Conservation (phyloP, 768 basidiomycete species). For the Pilatotrama ljubarskyi region DNA sequence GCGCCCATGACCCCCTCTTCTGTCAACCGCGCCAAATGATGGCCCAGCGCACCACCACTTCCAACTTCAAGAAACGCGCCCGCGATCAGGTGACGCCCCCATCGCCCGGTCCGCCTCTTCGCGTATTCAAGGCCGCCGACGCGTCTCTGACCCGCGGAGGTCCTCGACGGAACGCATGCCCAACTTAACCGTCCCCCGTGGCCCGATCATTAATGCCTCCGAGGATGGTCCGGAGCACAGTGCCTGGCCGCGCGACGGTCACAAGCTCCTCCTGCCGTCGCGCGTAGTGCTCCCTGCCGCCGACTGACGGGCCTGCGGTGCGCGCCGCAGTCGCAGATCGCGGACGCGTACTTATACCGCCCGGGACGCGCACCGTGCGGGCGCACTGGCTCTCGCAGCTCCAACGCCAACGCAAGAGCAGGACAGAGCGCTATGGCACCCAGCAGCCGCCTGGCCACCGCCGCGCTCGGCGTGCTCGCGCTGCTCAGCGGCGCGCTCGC, state of each 20-base stretch:
- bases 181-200: background rate
- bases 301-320: background rate
- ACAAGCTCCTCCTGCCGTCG: background rate
- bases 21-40: too few species aligned
- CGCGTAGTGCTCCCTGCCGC: background rate
- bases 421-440: background rate
- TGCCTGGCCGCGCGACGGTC: constrained; percentile 2
- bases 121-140: background rate
- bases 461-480: constrained; percentile 20
- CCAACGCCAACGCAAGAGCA: background rate
- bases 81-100: constrained; percentile 6
- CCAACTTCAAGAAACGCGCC: background rate
- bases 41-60: too few species aligned
- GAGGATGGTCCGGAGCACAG: constrained; percentile 8
- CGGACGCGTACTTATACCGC: constrained; percentile 1
- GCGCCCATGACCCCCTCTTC: background rate
- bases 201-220: background rate
- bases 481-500: constrained; percentile 31
- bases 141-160: background rate
- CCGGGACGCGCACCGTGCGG: background rate
- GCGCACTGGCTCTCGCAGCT: background rate
- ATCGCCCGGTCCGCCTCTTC: background rate
- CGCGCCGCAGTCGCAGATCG: background rate
- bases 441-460: background rate
- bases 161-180: background rate